A percentile compares a stretch with the other conserved stretches of the same genome.
Conservation (phyloP, 2,329 filamentous ascomycete species). For the Stagonosporopsis vannaccii region DNA sequence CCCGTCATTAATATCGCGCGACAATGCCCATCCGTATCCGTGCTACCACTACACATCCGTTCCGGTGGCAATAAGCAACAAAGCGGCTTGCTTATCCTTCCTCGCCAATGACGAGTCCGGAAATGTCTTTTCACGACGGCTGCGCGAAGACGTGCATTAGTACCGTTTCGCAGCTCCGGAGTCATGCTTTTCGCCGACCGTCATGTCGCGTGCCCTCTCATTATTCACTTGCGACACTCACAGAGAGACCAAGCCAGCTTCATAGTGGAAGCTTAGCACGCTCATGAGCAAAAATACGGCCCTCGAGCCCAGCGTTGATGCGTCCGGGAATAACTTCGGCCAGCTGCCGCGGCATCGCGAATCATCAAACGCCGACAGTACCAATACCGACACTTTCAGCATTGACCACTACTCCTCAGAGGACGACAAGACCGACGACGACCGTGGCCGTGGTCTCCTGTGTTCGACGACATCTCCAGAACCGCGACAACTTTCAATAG, state of each 20-base stretch:
- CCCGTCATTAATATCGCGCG: not conserved
- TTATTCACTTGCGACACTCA: not conserved
- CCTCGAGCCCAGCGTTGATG: conserved; percentile 8
- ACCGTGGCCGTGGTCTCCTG: not conserved
- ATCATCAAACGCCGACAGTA: conserved; percentile 5
- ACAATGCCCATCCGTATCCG: not conserved
- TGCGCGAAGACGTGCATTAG: conserved; percentile 7
- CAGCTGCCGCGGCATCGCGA: not conserved
- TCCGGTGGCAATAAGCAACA: conserved; percentile 7
- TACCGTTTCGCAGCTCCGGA: not conserved
- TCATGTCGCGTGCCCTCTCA: conserved; percentile 1
- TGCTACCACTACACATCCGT: conserved; percentile 1
- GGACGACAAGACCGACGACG: conserved; percentile 4
- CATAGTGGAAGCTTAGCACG: conserved; percentile 1
- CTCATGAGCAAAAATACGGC: conserved; percentile 12
- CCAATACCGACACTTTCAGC: not conserved
- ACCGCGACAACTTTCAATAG: conserved; percentile 26
- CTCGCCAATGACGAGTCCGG: conserved; percentile 7
- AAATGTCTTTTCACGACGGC: conserved; percentile 5
- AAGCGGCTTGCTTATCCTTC: not conserved
- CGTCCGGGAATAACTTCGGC: conserved; percentile 11
- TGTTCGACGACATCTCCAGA: not conserved
- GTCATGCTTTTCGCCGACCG: not conserved
- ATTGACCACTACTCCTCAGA: not conserved
- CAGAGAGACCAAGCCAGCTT: not conserved